phyloP scores from a whole-genome alignment of 441 rosid species.

The Pelargonium australe region DNA sequence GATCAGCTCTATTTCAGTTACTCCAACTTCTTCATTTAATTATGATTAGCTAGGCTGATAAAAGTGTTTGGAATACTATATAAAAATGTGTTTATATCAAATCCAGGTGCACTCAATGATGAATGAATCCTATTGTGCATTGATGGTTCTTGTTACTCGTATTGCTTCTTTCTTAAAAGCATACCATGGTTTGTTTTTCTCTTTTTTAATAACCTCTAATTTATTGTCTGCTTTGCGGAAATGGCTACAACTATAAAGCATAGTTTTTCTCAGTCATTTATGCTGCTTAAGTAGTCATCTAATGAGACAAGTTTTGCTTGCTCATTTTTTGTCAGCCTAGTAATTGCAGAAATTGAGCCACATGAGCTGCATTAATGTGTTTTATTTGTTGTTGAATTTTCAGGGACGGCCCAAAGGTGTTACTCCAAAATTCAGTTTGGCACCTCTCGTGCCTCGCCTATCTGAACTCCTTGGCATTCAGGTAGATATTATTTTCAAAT shows the following conservation, averaged over 20 bases:
- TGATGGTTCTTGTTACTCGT: too few relatives aligned
- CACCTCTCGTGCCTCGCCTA: constrained; percentile 88
- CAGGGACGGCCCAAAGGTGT: constrained; percentile 99
- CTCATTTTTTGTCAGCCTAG: too few relatives aligned
- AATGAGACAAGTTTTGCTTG: neutral
- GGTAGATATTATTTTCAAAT: constrained; percentile 32
- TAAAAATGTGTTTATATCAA: too few relatives aligned
- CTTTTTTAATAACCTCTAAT: too few relatives aligned
- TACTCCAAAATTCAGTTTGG: constrained; percentile 90
- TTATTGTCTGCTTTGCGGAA: too few relatives aligned
- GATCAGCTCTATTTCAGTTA: too few relatives aligned
- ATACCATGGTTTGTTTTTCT: too few relatives aligned
- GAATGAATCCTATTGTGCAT: too few relatives aligned
- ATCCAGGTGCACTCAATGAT: too few relatives aligned
- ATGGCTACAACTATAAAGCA: too few relatives aligned
- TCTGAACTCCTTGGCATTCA: constrained; percentile 83
- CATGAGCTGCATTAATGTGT: neutral
- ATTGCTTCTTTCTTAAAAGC: too few relatives aligned
- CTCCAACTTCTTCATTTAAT: neutral
- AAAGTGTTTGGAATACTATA: too few relatives aligned
- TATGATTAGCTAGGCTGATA: neutral
- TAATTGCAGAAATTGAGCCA: neutral
- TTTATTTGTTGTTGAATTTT: constrained; percentile 22
- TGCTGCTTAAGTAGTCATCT: neutral
- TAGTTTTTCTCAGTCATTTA: neutral